Evolutionary conservation across 2,329 filamentous ascomycete species (phyloP).

Genomic region (Exserohilum rostratum): DNA sequence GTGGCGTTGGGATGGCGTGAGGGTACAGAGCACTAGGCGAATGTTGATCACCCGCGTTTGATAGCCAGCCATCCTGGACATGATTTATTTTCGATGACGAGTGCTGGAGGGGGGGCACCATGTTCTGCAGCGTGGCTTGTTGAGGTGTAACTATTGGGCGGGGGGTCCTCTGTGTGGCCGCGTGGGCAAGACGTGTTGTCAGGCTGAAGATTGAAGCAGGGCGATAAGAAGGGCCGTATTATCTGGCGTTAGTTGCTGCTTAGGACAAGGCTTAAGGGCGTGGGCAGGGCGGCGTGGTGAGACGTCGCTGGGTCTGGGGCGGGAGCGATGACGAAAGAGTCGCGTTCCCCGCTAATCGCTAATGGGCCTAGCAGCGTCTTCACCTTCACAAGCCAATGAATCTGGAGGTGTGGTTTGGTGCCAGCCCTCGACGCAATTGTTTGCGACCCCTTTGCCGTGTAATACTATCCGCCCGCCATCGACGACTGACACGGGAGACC

Average conservation of each 20-base stretch:
- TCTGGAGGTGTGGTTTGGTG: constrained; percentile 5
- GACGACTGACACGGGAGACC: neutral
- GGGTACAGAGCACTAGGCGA: neutral
- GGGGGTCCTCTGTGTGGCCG: neutral
- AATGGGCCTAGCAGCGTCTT: constrained; percentile 18
- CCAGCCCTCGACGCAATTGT: constrained; percentile 15
- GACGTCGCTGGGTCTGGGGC: constrained; percentile 9
- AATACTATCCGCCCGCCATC: constrained; percentile 6
- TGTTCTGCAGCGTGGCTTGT: neutral
- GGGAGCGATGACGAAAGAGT: constrained; percentile 28
- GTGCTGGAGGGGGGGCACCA: neutral
- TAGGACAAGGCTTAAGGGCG: neutral
- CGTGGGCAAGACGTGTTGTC: neutral
- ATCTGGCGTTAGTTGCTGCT: no score
- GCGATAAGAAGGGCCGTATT: no score
- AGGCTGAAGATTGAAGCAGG: no score
- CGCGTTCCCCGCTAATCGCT: constrained; percentile 20
- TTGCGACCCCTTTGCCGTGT: constrained; percentile 12
- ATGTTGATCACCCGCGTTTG: neutral
- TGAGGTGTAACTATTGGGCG: no score
- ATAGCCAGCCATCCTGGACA: neutral
- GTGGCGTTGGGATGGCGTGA: neutral
- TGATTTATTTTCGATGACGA: neutral
- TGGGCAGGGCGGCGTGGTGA: constrained; percentile 7
- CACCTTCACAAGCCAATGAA: constrained; percentile 35